These are phyloP conservation scores for Amphichorda felina DNA, from an alignment of 2,329 filamentous ascomycete genomes.

Conservation along the genomic window DNA sequence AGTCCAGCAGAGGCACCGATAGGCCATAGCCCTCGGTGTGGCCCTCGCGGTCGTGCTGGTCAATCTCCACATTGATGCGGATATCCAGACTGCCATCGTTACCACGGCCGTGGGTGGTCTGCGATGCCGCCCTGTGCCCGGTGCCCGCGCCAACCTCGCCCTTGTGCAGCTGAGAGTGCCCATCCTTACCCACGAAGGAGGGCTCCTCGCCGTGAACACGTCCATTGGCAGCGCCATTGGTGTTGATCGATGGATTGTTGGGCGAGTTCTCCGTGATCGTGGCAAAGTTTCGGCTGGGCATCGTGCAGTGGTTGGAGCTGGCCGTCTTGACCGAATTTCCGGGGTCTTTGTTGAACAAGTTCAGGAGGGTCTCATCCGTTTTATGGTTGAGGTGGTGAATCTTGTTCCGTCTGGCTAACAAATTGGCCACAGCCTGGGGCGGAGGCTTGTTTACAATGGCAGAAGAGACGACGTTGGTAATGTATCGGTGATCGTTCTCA, in stretches of 20 bases:
- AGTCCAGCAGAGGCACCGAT: slow-evolving; percentile 62
- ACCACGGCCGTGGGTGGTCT: slow-evolving; percentile 39
- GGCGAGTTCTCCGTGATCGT: slow-evolving; percentile 81
- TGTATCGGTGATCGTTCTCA: slow-evolving; percentile 82
- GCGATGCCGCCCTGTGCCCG: slow-evolving; percentile 57
- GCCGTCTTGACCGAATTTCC: slow-evolving; percentile 65
- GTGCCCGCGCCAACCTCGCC: slow-evolving; percentile 76
- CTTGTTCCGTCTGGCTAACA: slow-evolving; percentile 83
- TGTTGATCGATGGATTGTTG: slow-evolving; percentile 22
- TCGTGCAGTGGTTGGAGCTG: slow-evolving; percentile 71
- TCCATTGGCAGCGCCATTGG: slow-evolving; percentile 12
- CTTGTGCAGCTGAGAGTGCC: slow-evolving; percentile 58
- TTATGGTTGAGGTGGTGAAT: slow-evolving; percentile 55
- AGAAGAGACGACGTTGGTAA: slow-evolving; percentile 88
- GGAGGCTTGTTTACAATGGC: slow-evolving; percentile 95
- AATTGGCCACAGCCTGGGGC: slow-evolving; percentile 76
- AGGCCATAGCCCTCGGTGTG: slow-evolving; percentile 75
- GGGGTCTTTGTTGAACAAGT: slow-evolving; percentile 85
- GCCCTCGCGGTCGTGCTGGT: slow-evolving; percentile 71
- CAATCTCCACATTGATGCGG: slow-evolving; percentile 75
- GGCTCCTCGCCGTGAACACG: slow-evolving; percentile 6
- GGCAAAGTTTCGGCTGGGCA: slow-evolving; percentile 88
- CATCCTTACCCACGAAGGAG: slow-evolving; percentile 40
- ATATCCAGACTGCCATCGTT: slow-evolving; percentile 62
- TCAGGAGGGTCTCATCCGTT: slow-evolving; percentile 87